A percentile compares a stretch with the other conserved stretches of the same genome.
phyloP scores from a whole-genome alignment of 2,329 filamentous ascomycete species.

The Hypoxylon sp. region DNA sequence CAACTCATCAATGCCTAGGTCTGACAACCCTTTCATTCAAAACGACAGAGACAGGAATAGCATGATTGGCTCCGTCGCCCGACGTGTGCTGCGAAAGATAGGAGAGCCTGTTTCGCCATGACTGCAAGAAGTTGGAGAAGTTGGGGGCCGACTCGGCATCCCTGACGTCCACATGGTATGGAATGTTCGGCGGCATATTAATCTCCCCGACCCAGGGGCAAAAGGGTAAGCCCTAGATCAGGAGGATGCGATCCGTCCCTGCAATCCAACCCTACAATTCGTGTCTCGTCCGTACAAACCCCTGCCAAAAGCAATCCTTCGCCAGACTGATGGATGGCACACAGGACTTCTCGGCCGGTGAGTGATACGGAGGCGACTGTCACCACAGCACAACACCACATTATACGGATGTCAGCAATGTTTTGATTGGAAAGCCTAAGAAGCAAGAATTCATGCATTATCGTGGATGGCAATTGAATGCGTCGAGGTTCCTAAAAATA shows the following conservation, averaged over 20 bases:
- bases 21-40: slow-evolving; percentile 37
- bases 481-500: slow-evolving; percentile 40
- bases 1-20: slow-evolving; percentile 29
- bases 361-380: slow-evolving; percentile 22
- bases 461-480: slow-evolving; percentile 18
- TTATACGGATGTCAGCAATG: slow-evolving; percentile 33
- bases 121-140: slow-evolving; percentile 41
- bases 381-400: slow-evolving; percentile 23
- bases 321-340: slow-evolving; percentile 21
- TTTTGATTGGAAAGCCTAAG: slow-evolving; percentile 26
- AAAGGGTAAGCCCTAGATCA: slow-evolving; percentile 52
- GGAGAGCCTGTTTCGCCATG: slow-evolving; percentile 45
- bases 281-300: slow-evolving; percentile 22
- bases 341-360: slow-evolving; percentile 19
- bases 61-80: slow-evolving; percentile 35
- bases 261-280: slow-evolving; percentile 41
- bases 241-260: slow-evolving; percentile 46
- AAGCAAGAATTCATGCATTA: slow-evolving; percentile 29
- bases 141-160: slow-evolving; percentile 47
- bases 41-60: slow-evolving; percentile 8
- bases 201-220: slow-evolving; percentile 51
- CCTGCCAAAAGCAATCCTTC: slow-evolving; percentile 30
- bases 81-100: slow-evolving; percentile 44
- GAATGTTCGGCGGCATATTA: slow-evolving; percentile 49
- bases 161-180: slow-evolving; percentile 42